Percentiles rank a stretch among this genome's conserved stretches.
phyloP scores from a whole-genome alignment of 2,329 filamentous ascomycete species.

The Penicillium sp. region DNA sequence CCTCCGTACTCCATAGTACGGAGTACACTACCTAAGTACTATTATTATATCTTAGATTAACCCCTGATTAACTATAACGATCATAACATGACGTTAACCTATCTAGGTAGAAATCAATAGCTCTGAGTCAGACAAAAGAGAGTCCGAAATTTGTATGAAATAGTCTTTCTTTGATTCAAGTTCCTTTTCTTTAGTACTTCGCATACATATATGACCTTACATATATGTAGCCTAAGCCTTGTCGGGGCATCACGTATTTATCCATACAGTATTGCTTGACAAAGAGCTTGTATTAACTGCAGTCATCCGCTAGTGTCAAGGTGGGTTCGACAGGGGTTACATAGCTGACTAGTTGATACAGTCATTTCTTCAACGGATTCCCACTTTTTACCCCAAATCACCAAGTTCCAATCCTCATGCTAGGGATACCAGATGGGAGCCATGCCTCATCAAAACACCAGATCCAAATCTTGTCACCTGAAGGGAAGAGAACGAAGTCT shows the following conservation, averaged over 20 bases:
- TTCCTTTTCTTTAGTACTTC: not conserved
- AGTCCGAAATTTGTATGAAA: not conserved
- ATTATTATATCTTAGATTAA: not conserved
- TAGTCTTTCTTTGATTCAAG: not conserved
- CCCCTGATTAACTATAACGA: not conserved
- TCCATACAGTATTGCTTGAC: not conserved
- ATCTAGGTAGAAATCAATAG: not conserved
- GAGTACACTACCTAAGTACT: not conserved
- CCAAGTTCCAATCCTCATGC: not conserved
- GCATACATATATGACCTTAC: not conserved
- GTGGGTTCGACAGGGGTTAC: not conserved
- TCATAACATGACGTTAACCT: not conserved
- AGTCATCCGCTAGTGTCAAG: not conserved
- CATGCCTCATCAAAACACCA: constrained; percentile 24
- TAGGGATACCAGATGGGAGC: not conserved
- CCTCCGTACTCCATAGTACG: not conserved
- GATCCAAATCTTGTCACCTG: not conserved
- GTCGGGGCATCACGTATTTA: not conserved
- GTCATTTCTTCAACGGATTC: not conserved
- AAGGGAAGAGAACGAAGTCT: not conserved
- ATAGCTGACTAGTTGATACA: not conserved
- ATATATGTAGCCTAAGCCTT: not conserved
- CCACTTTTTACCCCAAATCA: not conserved
- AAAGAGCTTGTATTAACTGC: not conserved
- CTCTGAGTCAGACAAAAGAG: not conserved